A percentile compares a stretch with the other conserved stretches of the same genome.
These are phyloP conservation scores for Novymonas esmeraldas DNA, from an alignment of 208 protist species.

Conservation along the genomic window DNA sequence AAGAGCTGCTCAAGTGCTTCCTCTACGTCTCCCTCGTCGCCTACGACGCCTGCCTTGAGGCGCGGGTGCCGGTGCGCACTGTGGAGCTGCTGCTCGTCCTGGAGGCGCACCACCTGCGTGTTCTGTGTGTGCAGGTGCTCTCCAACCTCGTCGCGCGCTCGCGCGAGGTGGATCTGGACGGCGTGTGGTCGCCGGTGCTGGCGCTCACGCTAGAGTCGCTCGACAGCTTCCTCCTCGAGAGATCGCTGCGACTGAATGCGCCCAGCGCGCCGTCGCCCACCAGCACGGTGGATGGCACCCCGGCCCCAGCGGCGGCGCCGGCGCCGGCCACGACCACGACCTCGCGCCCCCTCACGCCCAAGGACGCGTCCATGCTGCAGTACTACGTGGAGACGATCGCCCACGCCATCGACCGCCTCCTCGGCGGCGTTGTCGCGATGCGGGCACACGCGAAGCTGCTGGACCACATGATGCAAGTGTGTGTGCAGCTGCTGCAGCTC, in stretches of 20 bases:
- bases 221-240: conserved; percentile 9
- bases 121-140: conserved; percentile 54
- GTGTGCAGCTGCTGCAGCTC: conserved; percentile 26
- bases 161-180: conserved; percentile 18
- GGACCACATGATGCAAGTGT: conserved; percentile 21
- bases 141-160: conserved; percentile 39
- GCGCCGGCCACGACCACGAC: neutral
- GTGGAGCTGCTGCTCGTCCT: conserved; percentile 45
- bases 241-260: neutral
- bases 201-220: conserved; percentile 29
- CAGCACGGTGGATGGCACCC: neutral
- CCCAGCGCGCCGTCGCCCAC: neutral
- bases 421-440: conserved; percentile 23
- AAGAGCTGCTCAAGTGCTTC: conserved; percentile 79
- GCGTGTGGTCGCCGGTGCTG: conserved; percentile 24
- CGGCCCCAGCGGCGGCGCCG: neutral
- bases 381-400: conserved; percentile 29
- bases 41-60: conserved; percentile 33
- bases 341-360: conserved; percentile 5
- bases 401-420: conserved; percentile 29
- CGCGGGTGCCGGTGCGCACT: conserved; percentile 28
- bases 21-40: conserved; percentile 41
- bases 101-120: conserved; percentile 43
- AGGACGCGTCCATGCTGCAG: conserved; percentile 15
- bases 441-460: conserved; percentile 18